Base-by-base conservation (phyloP, 1,284 basidiomycete genomes). In the Tetrapyrgos nigripes region DNA sequence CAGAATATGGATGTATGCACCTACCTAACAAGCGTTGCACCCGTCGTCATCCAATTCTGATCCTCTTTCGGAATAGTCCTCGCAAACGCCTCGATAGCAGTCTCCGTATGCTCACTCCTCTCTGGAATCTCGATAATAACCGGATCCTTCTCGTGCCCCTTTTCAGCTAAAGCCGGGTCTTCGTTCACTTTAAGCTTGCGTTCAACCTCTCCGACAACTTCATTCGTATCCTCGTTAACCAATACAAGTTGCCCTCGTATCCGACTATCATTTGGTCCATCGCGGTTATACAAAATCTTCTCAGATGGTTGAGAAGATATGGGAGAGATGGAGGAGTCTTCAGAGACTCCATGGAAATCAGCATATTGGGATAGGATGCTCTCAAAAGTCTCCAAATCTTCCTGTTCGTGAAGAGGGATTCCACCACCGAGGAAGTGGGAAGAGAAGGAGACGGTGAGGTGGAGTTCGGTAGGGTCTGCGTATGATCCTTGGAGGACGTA, bases 111-210 rank as follows among this genome's bases (percentile, higher is more conserved):
- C 44, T 63, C 74, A 46, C 76, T 76, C 14, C 77, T 72, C 28
- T 83, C 81, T 0, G 84, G 84, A 31, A 94, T 80, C 69, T 93
- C 90, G 58, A 94, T 82, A 49, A 93, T 73, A 21, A 94, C 91
- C 1, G 90, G 86, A 61, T 86, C 84, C 53, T 80, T 79, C 62
- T 86, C 83, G 49, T 82, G 80, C 8, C 83, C 83, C 24, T 75
- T 73, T 58, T 76, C 72, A 48, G 72, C 66, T 43, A 85, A 75
- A 29, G 73, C 69, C 11, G 83, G 78, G 64, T 90, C 88, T 67
- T 91, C 90, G 24, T 76, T 77, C 14, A 91, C 80, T 26, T 76
- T 72, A 53, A 91, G 76, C 47, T 78, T 72, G 43, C 84, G 76
- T 52, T 90, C 89, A 10, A 94, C 77, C 68, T 90, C 84, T 1